These are phyloP conservation scores for Myrica gale DNA, from an alignment of 306 rosid species.

Conservation along the genomic window DNA sequence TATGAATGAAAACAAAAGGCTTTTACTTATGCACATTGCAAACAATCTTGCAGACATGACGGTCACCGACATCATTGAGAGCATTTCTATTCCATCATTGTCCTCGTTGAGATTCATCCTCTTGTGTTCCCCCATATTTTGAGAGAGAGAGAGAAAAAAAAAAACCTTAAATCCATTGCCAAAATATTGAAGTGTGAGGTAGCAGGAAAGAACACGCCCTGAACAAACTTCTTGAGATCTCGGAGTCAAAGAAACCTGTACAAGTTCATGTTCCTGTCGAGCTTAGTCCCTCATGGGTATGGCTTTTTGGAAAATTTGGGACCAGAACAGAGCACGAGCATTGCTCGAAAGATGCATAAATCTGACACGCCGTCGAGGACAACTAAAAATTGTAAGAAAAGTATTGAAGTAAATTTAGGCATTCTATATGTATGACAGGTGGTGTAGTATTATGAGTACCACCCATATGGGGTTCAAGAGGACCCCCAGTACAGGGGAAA, in stretches of 20 bases:
- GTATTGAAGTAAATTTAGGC: not conserved
- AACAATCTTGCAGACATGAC: too few species aligned
- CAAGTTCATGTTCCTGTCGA: not conserved
- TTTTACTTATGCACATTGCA: too few species aligned
- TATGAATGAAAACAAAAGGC: too few species aligned
- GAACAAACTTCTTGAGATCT: not conserved
- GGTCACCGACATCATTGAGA: too few species aligned
- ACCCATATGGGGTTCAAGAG: constrained; percentile 42
- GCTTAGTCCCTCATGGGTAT: not conserved
- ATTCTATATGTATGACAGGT: constrained; percentile 26
- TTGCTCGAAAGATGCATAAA: too few species aligned
- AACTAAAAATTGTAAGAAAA: not conserved
- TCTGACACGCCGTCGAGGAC: not conserved
- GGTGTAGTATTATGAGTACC: constrained; percentile 35
- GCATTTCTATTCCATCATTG: too few species aligned
- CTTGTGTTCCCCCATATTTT: too few species aligned
- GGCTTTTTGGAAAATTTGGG: not conserved
- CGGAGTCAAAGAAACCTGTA: not conserved
- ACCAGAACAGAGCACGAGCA: not conserved
- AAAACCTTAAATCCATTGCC: too few species aligned
- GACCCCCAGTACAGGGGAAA: constrained; percentile 42
- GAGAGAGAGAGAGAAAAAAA: too few species aligned
- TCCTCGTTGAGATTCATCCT: too few species aligned
- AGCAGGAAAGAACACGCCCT: too few species aligned
- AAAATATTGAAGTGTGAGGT: too few species aligned